Conservation (phyloP, 169 alveolate genomes). For the Cryptosporidium canis region DNA sequence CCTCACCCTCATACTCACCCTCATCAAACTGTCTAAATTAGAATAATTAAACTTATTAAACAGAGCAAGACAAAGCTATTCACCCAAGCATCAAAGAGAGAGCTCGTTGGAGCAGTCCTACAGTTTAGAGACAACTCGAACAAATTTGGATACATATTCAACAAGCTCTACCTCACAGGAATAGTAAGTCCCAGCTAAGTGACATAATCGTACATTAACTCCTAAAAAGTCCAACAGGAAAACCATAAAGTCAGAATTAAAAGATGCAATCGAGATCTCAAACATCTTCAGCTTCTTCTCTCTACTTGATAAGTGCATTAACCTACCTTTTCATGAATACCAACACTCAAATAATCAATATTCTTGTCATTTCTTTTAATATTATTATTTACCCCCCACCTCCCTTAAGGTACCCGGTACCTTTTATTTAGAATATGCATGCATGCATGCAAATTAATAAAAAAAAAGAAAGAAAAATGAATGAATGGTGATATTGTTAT, state of each 20-base stretch:
- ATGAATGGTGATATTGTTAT: not conserved
- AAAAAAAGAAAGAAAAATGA: not conserved
- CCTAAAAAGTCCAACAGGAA: constrained; percentile 1
- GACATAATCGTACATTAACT: not conserved
- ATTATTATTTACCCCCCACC: not conserved
- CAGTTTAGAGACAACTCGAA: constrained; percentile 28
- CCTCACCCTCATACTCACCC: not conserved
- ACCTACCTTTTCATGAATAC: not conserved
- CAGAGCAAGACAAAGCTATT: not conserved
- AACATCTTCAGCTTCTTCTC: constrained; percentile 16
- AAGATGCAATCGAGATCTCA: constrained; percentile 1
- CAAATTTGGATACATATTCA: constrained; percentile 21
- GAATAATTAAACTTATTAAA: constrained; percentile 11
- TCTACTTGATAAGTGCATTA: constrained; percentile 22
- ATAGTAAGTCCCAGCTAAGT: not conserved
- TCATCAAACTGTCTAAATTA: not conserved
- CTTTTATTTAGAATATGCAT: not conserved
- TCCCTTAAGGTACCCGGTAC: not conserved
- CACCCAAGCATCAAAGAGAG: constrained; percentile 12
- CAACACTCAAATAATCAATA: not conserved
- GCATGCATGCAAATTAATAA: not conserved
- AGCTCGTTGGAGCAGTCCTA: constrained; percentile 14
- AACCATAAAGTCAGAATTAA: not conserved
- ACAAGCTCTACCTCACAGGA: not conserved
- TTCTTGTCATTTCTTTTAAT: not conserved